Evolutionary conservation across 106 monocot species (phyloP), one percentile per base, ranked within the genome.

Genomic region (Dactylorhiza incarnata): DNA sequence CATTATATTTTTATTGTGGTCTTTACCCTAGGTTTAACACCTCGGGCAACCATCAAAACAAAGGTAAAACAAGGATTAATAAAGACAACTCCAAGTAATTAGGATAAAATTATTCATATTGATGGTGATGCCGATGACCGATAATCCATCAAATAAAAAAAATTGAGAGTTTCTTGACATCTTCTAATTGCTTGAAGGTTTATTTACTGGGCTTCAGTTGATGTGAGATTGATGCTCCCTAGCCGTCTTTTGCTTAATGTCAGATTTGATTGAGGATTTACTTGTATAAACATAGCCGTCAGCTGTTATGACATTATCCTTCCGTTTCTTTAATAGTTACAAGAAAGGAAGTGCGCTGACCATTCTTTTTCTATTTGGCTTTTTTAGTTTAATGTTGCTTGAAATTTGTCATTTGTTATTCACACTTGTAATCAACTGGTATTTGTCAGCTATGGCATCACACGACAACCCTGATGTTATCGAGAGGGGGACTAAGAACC

Each of bases 361-460:
- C 58, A 59, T 59, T 58, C 58, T 59, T 7, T 56, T 22, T 59
- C 58, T 59, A 59, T 59, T 59, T 59, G 37, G 1, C 58, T 59
- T 59, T 22, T 59, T 6, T 59, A 20, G 8, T 19, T 59, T 19
- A 59, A 59, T n/a, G 0, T 22, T 8, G 6, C 7, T 7, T 20
- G 19, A 22, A 59, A 20, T 65, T 65, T 26, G 24, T 65, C 6
- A 14, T 65, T 65, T 29, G 5, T 65, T 65, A 12, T 11, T 65
- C 65, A 5, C 25, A 65, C 65, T 26, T 9, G 65, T 13, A 12
- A 11, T 65, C 3, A 26, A 65, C 13, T 29, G 24, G 22, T 65
- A 29, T 12, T 26, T 65, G 12, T 49, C 23, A 72, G 72, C 80
- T 50, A 80, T 80, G 80, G 74, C 74, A 15, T 74, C 80, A 14